phyloP scores from a whole-genome alignment of 352 stramenopile species.

The Globisporangium rhizosaccharum region DNA sequence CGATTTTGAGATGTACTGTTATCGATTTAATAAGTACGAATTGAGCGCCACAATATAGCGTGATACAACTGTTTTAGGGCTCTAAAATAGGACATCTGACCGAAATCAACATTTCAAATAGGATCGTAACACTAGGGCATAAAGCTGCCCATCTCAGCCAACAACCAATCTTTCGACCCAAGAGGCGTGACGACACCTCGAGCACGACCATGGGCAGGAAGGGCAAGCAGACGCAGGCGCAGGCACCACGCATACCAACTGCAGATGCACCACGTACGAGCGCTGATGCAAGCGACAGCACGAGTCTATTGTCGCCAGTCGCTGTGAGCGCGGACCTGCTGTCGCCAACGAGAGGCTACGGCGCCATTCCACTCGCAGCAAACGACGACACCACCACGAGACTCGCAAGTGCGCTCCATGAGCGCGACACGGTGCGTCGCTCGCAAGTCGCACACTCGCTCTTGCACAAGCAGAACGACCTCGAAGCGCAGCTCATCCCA shows the following conservation, averaged over 20 bases:
- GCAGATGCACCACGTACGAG: not conserved
- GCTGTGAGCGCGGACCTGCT: not conserved
- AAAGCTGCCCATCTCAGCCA: too few species aligned
- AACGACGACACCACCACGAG: not conserved
- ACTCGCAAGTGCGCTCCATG: too few species aligned
- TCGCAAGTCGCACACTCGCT: constrained; percentile 74
- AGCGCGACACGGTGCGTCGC: constrained; percentile 17
- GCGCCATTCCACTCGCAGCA: constrained; percentile 1
- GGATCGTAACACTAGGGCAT: too few species aligned
- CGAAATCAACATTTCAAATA: too few species aligned
- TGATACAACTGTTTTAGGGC: too few species aligned
- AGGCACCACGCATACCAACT: not conserved
- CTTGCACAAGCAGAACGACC: constrained; percentile 52
- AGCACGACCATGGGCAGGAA: not conserved
- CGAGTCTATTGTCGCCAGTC: not conserved
- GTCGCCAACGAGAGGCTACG: constrained; percentile 1
- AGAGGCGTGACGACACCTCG: not conserved
- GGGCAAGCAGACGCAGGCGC: constrained; percentile 5
- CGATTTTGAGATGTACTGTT: not conserved
- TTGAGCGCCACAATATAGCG: not conserved
- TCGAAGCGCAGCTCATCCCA: constrained; percentile 35
- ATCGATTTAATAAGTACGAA: not conserved
- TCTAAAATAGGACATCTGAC: too few species aligned
- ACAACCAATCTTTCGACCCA: too few species aligned
- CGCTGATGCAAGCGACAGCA: not conserved